These are phyloP conservation scores for Epichloe gansuensis DNA, from an alignment of 2,329 filamentous ascomycete species.

Conservation along the genomic window DNA sequence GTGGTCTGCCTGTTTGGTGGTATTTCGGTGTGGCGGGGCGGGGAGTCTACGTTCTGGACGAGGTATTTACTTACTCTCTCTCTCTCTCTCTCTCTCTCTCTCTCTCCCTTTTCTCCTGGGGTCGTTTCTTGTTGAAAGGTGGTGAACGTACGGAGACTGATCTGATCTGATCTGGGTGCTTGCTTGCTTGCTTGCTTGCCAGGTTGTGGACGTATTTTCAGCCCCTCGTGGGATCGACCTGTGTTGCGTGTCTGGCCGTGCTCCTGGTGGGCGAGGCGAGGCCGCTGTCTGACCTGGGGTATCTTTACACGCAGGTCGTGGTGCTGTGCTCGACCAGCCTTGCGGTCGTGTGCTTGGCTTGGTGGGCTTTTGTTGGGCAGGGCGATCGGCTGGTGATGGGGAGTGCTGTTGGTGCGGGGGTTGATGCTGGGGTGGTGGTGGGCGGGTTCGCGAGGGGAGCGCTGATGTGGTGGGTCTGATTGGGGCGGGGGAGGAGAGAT, in stretches of 20 bases:
- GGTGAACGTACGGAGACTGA: too few relatives aligned
- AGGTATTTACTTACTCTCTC: slow-evolving; percentile 9
- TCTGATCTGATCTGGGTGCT: too few relatives aligned
- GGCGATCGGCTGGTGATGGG: slow-evolving; percentile 13
- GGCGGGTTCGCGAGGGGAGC: slow-evolving; percentile 18
- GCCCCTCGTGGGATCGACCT: slow-evolving; percentile 9
- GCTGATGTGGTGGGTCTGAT: slow-evolving; percentile 15
- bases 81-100: too few relatives aligned
- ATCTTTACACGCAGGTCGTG: slow-evolving; percentile 17
- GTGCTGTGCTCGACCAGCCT: slow-evolving; percentile 13
- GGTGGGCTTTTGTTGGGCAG: slow-evolving; percentile 9
- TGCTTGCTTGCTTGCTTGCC: neutral
- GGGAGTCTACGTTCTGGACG: slow-evolving; percentile 14
- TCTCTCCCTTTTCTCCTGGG: too few relatives aligned
- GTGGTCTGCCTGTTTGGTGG: slow-evolving; percentile 17
- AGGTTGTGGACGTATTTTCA: slow-evolving; percentile 18
- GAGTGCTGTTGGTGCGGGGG: slow-evolving; percentile 15
- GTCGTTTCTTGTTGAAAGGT: too few relatives aligned
- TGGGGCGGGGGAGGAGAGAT: slow-evolving; percentile 2
- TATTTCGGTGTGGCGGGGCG: slow-evolving; percentile 14
- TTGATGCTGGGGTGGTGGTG: slow-evolving; percentile 16
- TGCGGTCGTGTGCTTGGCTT: slow-evolving; percentile 12
- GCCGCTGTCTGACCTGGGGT: slow-evolving; percentile 14
- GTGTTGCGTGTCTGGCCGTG: slow-evolving; percentile 13
- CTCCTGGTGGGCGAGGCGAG: slow-evolving; percentile 16